Evolutionary conservation across 2,329 filamentous ascomycete species (phyloP).

Genomic region (Eurotiales sp.): DNA sequence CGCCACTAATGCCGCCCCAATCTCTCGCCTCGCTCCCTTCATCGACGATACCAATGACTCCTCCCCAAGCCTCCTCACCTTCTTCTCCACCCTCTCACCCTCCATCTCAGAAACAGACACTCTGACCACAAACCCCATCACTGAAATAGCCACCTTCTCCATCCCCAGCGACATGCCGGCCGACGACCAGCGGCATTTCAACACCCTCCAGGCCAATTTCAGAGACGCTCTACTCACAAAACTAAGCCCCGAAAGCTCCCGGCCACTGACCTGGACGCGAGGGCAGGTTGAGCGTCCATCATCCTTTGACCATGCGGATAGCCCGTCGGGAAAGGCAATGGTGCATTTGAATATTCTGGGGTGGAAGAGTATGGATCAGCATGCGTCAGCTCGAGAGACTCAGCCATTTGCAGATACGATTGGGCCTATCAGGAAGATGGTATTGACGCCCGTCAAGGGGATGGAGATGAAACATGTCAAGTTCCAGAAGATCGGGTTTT

Average conservation of each 20-base stretch:
- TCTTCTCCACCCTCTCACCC: slow-evolving; percentile 32
- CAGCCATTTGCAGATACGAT: slow-evolving; percentile 44
- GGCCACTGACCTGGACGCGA: slow-evolving; percentile 30
- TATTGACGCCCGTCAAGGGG: slow-evolving; percentile 33
- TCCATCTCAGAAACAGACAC: slow-evolving; percentile 24
- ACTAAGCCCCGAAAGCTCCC: slow-evolving; percentile 28
- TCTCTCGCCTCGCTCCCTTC: slow-evolving; percentile 21
- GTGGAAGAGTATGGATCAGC: slow-evolving; percentile 51
- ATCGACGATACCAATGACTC: slow-evolving; percentile 16
- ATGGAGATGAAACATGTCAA: slow-evolving; percentile 46
- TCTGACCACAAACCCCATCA: slow-evolving; percentile 41
- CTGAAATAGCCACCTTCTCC: slow-evolving; percentile 47
- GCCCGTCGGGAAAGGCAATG: slow-evolving; percentile 39
- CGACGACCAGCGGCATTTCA: slow-evolving; percentile 1
- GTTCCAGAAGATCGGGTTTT: slow-evolving; percentile 30
- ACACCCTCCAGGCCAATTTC: slow-evolving; percentile 19
- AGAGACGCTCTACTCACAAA: slow-evolving; percentile 24
- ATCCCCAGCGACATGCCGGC: slow-evolving; percentile 34
- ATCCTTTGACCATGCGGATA: slow-evolving; percentile 30
- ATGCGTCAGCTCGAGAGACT: slow-evolving; percentile 46
- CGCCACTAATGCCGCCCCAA: slow-evolving; percentile 22
- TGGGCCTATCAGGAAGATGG: slow-evolving; percentile 38
- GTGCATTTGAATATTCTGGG: slow-evolving; percentile 46
- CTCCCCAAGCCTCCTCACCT: slow-evolving; percentile 18
- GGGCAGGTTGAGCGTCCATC: slow-evolving; percentile 36